Percentiles rank a stretch among this genome's conserved stretches.
Conservation (phyloP, 225 moss, liverwort and hornwort species). For the Climacium dendroides region DNA sequence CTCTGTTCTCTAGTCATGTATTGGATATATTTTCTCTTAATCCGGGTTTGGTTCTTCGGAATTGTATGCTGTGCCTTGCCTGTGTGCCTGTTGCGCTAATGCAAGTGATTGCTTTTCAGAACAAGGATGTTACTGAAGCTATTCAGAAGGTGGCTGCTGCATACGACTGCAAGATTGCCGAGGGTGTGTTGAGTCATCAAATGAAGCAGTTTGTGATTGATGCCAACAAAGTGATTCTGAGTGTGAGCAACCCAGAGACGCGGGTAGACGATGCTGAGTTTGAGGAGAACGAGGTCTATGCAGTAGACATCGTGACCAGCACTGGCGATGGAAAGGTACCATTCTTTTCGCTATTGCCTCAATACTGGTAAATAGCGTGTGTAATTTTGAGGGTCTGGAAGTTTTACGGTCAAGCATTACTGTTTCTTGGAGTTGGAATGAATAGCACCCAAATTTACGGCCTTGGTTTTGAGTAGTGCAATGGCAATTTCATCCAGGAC, state of each 20-base stretch:
- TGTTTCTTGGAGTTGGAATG: background rate
- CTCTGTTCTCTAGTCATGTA: background rate
- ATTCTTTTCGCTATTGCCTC: background rate
- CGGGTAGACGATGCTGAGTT: slow-evolving; percentile 97
- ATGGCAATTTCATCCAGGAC: background rate
- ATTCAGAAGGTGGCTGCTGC: slow-evolving; percentile 95
- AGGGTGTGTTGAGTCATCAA: slow-evolving; percentile 97
- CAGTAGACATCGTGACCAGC: slow-evolving; percentile 89
- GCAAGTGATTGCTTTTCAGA: slow-evolving; percentile 24
- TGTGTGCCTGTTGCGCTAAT: background rate
- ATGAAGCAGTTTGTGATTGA: slow-evolving; percentile 99
- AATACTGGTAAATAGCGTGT: background rate
- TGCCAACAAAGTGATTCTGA: slow-evolving; percentile 94
- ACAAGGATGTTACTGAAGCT: slow-evolving; percentile 98
- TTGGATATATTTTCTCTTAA: background rate
- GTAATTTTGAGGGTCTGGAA: background rate
- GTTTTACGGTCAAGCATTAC: background rate
- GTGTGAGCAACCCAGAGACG: slow-evolving; percentile 79
- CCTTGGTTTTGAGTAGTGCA: background rate
- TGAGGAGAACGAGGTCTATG: slow-evolving; percentile 97
- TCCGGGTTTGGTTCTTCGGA: background rate
- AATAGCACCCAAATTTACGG: background rate
- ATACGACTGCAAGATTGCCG: slow-evolving; percentile 93
- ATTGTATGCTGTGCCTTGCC: background rate
- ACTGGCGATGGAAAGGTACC: slow-evolving; percentile 88